phyloP scores from a whole-genome alignment of 805 yeast genomes.

The Isabelozyma gotoi region DNA sequence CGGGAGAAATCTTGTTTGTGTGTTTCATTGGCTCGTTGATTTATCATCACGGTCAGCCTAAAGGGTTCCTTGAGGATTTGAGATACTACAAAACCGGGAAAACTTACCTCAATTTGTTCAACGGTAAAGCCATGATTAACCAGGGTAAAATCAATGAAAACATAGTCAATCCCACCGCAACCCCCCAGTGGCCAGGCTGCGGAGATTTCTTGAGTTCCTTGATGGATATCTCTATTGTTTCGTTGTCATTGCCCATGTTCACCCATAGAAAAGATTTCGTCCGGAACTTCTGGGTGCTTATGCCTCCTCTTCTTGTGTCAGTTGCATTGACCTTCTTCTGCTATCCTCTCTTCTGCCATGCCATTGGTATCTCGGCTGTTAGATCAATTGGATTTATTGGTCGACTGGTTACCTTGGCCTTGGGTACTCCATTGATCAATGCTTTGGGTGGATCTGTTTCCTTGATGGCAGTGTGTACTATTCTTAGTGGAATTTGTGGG shows the following conservation, averaged over 20 bases:
- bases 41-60: conserved; percentile 34
- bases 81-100: conserved; percentile 66
- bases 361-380: conserved; percentile 59
- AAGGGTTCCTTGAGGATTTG: conserved; percentile 53
- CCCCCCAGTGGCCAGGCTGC: conserved; percentile 68
- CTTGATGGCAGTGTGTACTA: conserved; percentile 76
- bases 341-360: conserved; percentile 69
- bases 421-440: conserved; percentile 73
- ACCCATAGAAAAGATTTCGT: conserved; percentile 65
- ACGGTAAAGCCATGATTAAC: conserved; percentile 28
- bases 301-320: conserved; percentile 58
- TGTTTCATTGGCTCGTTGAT: conserved; percentile 62
- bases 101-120: conserved; percentile 60
- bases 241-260: conserved; percentile 76
- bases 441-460: conserved; percentile 68
- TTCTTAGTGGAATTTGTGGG: conserved; percentile 73
- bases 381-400: conserved; percentile 76
- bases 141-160: conserved; percentile 20
- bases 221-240: conserved; percentile 76
- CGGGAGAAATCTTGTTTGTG: conserved; percentile 60
- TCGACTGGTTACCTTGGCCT: conserved; percentile 73
- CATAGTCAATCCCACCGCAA: conserved; percentile 22
- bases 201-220: conserved; percentile 72
- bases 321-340: conserved; percentile 57
- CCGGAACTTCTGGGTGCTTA: conserved; percentile 55